Evolutionary conservation across 129 eudicot species (phyloP).

Genomic region (Scalesia atractyloides): DNA sequence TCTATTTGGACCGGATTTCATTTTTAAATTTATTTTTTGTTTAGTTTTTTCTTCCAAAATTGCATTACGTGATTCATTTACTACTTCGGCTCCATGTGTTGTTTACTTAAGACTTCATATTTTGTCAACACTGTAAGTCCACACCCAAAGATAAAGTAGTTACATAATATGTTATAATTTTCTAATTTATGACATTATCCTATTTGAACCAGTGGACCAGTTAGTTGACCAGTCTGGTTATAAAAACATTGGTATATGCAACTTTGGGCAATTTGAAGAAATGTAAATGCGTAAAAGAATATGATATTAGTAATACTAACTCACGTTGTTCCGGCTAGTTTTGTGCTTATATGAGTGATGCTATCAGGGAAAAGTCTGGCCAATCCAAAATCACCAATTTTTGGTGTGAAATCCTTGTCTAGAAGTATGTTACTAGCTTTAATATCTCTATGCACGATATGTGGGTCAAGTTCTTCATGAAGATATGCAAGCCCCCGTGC

Average conservation of each 20-base stretch:
- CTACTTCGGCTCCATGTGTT: too few species aligned
- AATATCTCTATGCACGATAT: constrained; percentile 84
- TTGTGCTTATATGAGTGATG: constrained; percentile 90
- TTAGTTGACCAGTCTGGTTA: too few species aligned
- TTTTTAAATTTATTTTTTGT: too few species aligned
- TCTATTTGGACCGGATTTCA: too few species aligned
- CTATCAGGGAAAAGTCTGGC: constrained; percentile 94
- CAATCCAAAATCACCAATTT: constrained; percentile 97
- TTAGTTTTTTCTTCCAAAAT: too few species aligned
- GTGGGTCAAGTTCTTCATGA: constrained; percentile 91
- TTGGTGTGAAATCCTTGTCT: constrained; percentile 67
- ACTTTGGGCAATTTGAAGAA: neutral
- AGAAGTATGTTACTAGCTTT: constrained; percentile 94
- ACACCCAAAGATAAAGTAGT: too few species aligned
- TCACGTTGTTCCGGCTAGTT: constrained; percentile 90
- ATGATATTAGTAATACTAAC: constrained; percentile 30
- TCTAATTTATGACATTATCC: too few species aligned
- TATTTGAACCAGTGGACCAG: too few species aligned
- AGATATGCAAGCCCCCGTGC: constrained; percentile 90
- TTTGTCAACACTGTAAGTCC: too few species aligned
- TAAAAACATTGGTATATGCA: neutral
- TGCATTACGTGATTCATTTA: too few species aligned
- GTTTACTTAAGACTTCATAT: too few species aligned
- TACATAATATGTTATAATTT: too few species aligned
- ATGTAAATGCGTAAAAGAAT: neutral